Evolutionary conservation across 805 yeast genomes (phyloP), one percentile per base, ranked within the genome.

Genomic region (Saccharomycopsis guyanensis): DNA sequence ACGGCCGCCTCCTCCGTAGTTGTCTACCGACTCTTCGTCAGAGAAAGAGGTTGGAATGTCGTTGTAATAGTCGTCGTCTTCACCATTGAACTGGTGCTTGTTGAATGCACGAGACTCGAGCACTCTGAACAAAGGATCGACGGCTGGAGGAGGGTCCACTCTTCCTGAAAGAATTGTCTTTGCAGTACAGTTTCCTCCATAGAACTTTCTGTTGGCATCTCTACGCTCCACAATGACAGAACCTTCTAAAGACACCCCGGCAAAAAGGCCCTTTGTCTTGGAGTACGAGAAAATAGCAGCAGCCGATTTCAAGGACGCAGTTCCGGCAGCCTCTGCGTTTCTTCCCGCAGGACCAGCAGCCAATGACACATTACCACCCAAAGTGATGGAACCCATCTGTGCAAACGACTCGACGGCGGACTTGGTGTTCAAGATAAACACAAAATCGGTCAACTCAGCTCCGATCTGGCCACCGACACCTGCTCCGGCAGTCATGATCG

Each of bases 401-500:
- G 97, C 87, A 66, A 91, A 91, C 8, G 96, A 80, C 52, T 84
- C 86, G 40, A 91, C 98, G 2, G 98, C 97, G 2, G 88, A 77
- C 43, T 76, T 72, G 12, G 85, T 78, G 67, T 93, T 91, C 54
- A 91, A 73, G 50, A 93, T 89, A 62, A 91, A 91, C 24, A 91
- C 96, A 60, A 91, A 91, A 68, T 91, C 97, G 1, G 98, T 91
- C 58, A 91, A 69, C 62, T 91, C 98, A 6, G 96, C 89, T 36
- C 98, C 98, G 54, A 93, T 77, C 68, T 88, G 94, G 38, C 98
- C 98, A 50, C 98, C 98, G 4, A 93, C 97, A 59, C 98, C 97
- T 3, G 97, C 97, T 57, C 97, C 98, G 2, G 95, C 97, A 19
- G 97, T 86, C 44, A 79, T 82, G 54, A 93, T 82, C 7, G 97